Conservation (phyloP, 192 early-diverging fungal species). For the Coemansia sp. region DNA sequence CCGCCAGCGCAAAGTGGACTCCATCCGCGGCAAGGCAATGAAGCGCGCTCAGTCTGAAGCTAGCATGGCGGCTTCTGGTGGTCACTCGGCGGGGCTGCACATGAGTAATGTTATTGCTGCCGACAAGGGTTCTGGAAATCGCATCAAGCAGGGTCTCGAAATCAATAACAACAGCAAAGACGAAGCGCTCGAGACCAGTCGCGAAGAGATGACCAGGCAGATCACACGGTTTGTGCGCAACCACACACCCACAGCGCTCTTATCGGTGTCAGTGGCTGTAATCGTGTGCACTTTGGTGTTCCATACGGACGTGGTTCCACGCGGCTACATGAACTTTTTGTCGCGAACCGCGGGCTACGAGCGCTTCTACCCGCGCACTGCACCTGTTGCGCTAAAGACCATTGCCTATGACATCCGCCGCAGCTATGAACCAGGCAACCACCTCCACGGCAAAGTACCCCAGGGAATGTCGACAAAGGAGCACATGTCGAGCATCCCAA, state of each 20-base stretch:
- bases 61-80: background rate
- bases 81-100: background rate
- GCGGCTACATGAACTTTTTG: conserved; percentile 58
- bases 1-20: conserved; percentile 24
- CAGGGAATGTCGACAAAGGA: conserved; percentile 52
- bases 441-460: conserved; percentile 23
- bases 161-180: conserved; percentile 13
- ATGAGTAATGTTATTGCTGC: conserved; percentile 4
- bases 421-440: background rate
- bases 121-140: background rate
- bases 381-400: conserved; percentile 6
- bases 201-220: background rate
- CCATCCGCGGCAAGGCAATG: conserved; percentile 22
- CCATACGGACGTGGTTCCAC: conserved; percentile 57
- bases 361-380: conserved; percentile 16
- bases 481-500: conserved; percentile 54
- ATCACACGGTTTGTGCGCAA: conserved; percentile 8
- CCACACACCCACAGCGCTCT: conserved; percentile 33
- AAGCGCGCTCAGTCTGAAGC: conserved; percentile 31
- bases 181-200: background rate
- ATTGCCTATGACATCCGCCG: conserved; percentile 9
- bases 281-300: conserved; percentile 57
- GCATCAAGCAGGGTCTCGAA: conserved; percentile 19
- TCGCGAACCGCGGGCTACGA: conserved; percentile 39
- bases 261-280: conserved; percentile 18